These are phyloP conservation scores for Aureobasidium pullulans DNA, from an alignment of 2,329 filamentous ascomycete species.

Conservation along the genomic window DNA sequence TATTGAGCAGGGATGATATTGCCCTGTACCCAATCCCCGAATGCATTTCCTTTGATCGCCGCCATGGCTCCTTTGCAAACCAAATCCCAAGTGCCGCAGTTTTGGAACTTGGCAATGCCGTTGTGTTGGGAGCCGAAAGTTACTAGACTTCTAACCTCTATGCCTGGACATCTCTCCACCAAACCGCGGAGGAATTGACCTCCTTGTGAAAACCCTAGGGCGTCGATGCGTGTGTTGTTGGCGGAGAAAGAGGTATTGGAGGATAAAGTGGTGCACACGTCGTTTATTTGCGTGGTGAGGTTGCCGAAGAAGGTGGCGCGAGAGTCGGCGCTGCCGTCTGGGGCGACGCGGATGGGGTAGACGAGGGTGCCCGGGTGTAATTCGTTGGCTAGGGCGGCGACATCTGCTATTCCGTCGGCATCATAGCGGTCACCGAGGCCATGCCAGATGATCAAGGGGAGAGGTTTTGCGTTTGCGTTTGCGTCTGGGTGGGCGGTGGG, in stretches of 20 bases:
- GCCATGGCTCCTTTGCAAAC: conserved; percentile 75
- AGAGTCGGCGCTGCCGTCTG: conserved; percentile 61
- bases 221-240: conserved; percentile 54
- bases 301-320: conserved; percentile 87
- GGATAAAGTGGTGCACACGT: conserved; percentile 71
- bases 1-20: conserved; percentile 90
- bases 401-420: conserved; percentile 62
- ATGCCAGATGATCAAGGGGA: conserved; percentile 94
- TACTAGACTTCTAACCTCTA: conserved; percentile 68
- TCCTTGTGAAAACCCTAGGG: conserved; percentile 90
- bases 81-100: conserved; percentile 65
- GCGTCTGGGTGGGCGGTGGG: conserved; percentile 16
- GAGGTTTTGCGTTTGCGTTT: conserved; percentile 38
- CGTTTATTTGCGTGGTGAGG: conserved; percentile 66
- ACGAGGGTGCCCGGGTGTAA: conserved; percentile 77
- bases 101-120: conserved; percentile 76
- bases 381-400: conserved; percentile 64
- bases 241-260: conserved; percentile 60
- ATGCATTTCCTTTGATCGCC: conserved; percentile 71
- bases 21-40: conserved; percentile 68
- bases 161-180: conserved; percentile 83
- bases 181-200: conserved; percentile 93
- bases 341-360: conserved; percentile 67
- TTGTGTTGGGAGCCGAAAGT: conserved; percentile 91
- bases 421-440: conserved; percentile 71